phyloP scores from a whole-genome alignment of 345 rosid genomes.

The Triadica sebifera region DNA sequence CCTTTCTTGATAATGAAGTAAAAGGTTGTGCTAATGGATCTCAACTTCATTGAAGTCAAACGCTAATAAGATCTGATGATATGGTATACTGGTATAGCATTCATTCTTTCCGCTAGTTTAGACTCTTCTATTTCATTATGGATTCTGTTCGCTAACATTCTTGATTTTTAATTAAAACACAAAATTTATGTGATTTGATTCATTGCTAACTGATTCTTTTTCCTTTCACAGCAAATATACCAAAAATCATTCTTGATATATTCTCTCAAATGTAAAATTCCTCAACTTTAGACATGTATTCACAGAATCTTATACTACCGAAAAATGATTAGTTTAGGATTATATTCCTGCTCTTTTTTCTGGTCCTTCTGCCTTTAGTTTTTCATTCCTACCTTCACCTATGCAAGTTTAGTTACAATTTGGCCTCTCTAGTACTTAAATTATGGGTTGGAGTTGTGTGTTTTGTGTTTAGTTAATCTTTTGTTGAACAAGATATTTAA shows the following conservation, averaged over 20 bases:
- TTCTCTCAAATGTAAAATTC: slow-evolving; percentile 42
- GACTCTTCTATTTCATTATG: slow-evolving; percentile 26
- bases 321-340: slow-evolving; percentile 21
- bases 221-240: slow-evolving; percentile 27
- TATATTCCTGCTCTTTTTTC: slow-evolving; percentile 9
- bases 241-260: slow-evolving; percentile 32
- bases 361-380: slow-evolving; percentile 34
- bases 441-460: slow-evolving; percentile 22
- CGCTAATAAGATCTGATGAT: slow-evolving; percentile 35
- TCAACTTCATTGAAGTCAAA: slow-evolving; percentile 23
- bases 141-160: slow-evolving; percentile 33
- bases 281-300: slow-evolving; percentile 16
- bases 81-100: slow-evolving; percentile 34
- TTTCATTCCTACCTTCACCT: slow-evolving; percentile 15
- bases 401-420: slow-evolving; percentile 32
- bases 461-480: slow-evolving; percentile 20
- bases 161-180: slow-evolving; percentile 18
- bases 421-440: slow-evolving; percentile 59
- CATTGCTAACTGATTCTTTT: slow-evolving; percentile 39
- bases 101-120: slow-evolving; percentile 31
- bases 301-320: slow-evolving; percentile 17
- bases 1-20: slow-evolving; percentile 27
- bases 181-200: slow-evolving; percentile 34
- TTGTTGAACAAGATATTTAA: slow-evolving; percentile 6
- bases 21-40: slow-evolving; percentile 29